Evolutionary conservation across 2,329 filamentous ascomycete genomes (phyloP).

Genomic region (Dactylellina leptospora): DNA sequence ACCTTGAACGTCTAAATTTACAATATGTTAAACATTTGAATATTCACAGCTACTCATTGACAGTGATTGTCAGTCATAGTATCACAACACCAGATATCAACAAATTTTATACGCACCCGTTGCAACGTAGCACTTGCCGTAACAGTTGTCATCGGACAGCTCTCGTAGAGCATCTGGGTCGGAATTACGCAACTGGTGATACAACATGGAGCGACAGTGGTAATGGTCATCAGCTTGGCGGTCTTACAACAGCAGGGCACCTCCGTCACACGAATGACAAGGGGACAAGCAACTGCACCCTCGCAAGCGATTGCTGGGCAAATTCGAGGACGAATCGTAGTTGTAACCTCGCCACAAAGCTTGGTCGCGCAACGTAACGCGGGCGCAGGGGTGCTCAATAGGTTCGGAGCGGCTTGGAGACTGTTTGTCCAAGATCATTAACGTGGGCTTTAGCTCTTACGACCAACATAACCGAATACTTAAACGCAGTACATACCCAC

Average conservation of each 20-base stretch:
- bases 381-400: not conserved
- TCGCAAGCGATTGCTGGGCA: not conserved
- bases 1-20: too few species aligned
- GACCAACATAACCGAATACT: too few species aligned
- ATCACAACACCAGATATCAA: too few species aligned
- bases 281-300: not conserved
- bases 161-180: not conserved
- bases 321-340: not conserved
- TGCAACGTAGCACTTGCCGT: too few species aligned
- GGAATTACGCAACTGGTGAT: not conserved
- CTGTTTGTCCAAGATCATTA: not conserved
- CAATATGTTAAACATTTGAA: too few species aligned
- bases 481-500: too few species aligned
- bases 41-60: too few species aligned
- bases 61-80: too few species aligned
- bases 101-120: too few species aligned
- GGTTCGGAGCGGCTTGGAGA: not conserved
- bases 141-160: too few species aligned
- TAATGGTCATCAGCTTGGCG: not conserved
- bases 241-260: not conserved
- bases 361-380: not conserved
- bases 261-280: not conserved
- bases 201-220: not conserved
- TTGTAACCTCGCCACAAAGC: not conserved
- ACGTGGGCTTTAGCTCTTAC: too few species aligned